Evolutionary conservation across 257 asterid species (phyloP), one percentile per base, ranked within the genome.

Genomic region (Galeopsis tetrahit): DNA sequence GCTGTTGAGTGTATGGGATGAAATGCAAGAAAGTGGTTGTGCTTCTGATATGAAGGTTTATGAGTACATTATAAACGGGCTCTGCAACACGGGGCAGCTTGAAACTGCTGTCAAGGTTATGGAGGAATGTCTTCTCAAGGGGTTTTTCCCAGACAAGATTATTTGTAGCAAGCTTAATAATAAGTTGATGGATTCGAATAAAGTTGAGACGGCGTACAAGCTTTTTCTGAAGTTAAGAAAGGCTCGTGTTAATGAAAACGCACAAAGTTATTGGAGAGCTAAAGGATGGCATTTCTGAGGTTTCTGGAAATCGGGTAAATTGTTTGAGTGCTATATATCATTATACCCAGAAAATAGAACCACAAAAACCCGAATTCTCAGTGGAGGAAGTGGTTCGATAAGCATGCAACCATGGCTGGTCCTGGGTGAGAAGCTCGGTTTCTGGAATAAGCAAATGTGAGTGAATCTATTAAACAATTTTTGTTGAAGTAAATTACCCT

Each of bases 241-340:
- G 2, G 96, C 95, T 31, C 95, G 98, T 48, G 63, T 70, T 56
- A 79, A 75, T 61, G 94, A 89, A 70, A 91, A 94, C 39, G 95
- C 96, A 6, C 92, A 78, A 59, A 81, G 85, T 73, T 77, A 81
- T 77, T 94, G 98, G 95, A 91, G 93, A 68, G 88, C 89, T 42
- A 89, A 93, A 85, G 98, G 98, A 17, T 93, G 97, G 96, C 98
- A 93, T 73, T 93, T 89, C 76, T 90, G 73, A 69, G 69, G 55
- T 57, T 59, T 72, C 49, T 49, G 55, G 55, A 48, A 13, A n/a
- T 48, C 1, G 55, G 55, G 55, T 48, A 48, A 13, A 48, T 48
- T 48, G 21, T 48, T 46, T 13, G 17, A 48, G 17, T 3, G 17
- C 21, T 48, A 7, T 48, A 7, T 48, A 48, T 48, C 2, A 0